Evolutionary conservation across 768 basidiomycete species (phyloP), one percentile per base, ranked within the genome.

Genomic region (Nidularia sp.): DNA sequence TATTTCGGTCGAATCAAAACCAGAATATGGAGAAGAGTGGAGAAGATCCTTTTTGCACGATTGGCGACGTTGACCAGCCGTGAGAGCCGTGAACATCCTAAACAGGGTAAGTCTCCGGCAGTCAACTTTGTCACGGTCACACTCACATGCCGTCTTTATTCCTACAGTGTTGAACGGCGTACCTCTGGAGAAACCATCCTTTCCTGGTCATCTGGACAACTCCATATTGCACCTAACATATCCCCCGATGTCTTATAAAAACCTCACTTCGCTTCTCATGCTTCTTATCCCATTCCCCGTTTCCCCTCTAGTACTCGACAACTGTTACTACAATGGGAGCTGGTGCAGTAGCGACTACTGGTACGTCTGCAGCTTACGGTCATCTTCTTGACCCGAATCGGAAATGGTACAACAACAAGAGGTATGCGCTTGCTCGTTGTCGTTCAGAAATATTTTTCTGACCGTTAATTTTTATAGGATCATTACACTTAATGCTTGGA

Each of bases 321-420:
- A 53, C 50, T 43, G 55, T 34, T 45, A 52, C 34, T 60, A 76
- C 55, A 62, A 88, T 88, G 85, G 82, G 69, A 62, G 80, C 62
- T 55, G 83, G 78, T 65, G 73, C 75, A 58, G 71, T 70, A 55
- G 70, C 70, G 55, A 66, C 56, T 51, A 58, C 65, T 44, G 67
- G 66, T 39, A 51, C 52, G 41, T 57, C 57, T 29, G 63, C 70
- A 32, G 75, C 74, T 34, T 80, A 78, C 57, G 67, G 64, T 6
- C 82, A 83, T 57, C 73, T 87, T 52, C 56, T 87, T 52, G 81
- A 89, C 67, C 85, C 84, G 9, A 79, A 64, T 53, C 73, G 83
- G 63, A 87, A 74, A 62, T 90, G 88, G 88, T 86, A 85, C 69
- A 88, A 84, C 70, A 89, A 90, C 74, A 79, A 66, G 66, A 75